Base-by-base conservation (phyloP, 257 asterid species). In the Catharanthus roseus region DNA sequence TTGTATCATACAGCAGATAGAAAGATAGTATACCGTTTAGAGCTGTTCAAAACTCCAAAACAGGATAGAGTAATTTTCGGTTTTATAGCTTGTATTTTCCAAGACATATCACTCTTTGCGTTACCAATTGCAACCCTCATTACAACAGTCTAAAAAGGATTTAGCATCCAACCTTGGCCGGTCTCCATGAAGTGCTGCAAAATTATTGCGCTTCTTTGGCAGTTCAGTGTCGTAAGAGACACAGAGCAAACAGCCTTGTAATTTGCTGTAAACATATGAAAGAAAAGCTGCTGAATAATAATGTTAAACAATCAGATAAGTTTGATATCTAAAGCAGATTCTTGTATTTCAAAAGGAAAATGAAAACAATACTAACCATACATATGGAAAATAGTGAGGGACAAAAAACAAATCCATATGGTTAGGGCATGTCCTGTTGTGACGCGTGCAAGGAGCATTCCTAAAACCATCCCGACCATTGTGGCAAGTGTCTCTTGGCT, bases 401-500 rank as follows among this genome's bases (percentile, higher is more conserved):
- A 84, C 89, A 93, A 85, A 84, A 95, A 93, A 70, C 88, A 86
- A 77, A 89, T 83, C 99, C 96, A 93, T 70, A 93, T 91, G 71
- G 83, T 81, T 24, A 86, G 67, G 2, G 99, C 78, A 79, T 93
- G 93, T 28, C 96, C 97, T 81, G 78, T 79, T 19, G 96, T 93
- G 67, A 91, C 63, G 36, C 68, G 97, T 67, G 97, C 96, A 38
- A 91, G 90, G 74, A 93, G 83, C 97, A 93, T 91, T 80, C 99
- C 99, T 6, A 93, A 73, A 68, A 96, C 99, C 99, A 93, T 93
- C 67, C 99, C 99, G 26, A 89, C 47, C 99, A 93, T 91, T 16
- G 99, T 93, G 74, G 99, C 99, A 80, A 89, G 77, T 34, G 97
- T 89, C 85, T 93, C 99, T 79, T 93, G 99, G 83, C 97, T 93